Base-by-base conservation (phyloP, 768 basidiomycete genomes). In the Tulasnella sp. region DNA sequence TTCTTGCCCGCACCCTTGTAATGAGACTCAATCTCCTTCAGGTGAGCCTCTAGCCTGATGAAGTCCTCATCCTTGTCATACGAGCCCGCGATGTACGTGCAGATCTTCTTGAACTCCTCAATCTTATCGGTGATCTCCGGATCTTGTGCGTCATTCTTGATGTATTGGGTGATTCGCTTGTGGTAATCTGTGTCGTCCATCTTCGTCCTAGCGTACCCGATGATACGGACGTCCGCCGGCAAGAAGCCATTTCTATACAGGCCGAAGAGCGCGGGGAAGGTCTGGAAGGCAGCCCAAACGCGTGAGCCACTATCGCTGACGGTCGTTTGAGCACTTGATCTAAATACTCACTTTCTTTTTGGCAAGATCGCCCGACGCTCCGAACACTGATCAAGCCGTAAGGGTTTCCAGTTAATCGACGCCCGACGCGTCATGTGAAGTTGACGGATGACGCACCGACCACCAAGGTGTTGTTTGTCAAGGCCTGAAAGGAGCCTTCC, bases 131-230 rank as follows among this genome's bases (percentile, higher is more conserved):
- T 73, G 60, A 80, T 70, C 7, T 80, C 75, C 15, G 77, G 73
- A 66, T 83, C 78, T 61, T 84, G 78, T 62, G 84, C 78, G 34
- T 78, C 72, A 60, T 80, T 79, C 74, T 94, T 94, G 76, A 99
- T 84, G 73, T 94, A 86, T 45, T 83, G 81, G 0, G 85, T 85
- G 48, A 78, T 78, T 52, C 93, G 87, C 70, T 85, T 85, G 72
- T 87, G 80, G 71, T 87, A 97, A 64, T 94, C 93, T 38, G 76
- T 76, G 24, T 75, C 68, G 70, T 85, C 82, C 92, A 94, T 94
- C 75, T 92, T 94, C 24, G 94, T 92, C 64, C 94, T 82, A 24
- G 94, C 94, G 70, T 98, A 99, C 22, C 94, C 94, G 59, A 99
- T 84, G 71, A 99, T 92, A 73, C 85, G 85, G 65, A 85, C 78